These are phyloP conservation scores for Cercospora sesami DNA, from an alignment of 2,329 filamentous ascomycete genomes.

Conservation along the genomic window DNA sequence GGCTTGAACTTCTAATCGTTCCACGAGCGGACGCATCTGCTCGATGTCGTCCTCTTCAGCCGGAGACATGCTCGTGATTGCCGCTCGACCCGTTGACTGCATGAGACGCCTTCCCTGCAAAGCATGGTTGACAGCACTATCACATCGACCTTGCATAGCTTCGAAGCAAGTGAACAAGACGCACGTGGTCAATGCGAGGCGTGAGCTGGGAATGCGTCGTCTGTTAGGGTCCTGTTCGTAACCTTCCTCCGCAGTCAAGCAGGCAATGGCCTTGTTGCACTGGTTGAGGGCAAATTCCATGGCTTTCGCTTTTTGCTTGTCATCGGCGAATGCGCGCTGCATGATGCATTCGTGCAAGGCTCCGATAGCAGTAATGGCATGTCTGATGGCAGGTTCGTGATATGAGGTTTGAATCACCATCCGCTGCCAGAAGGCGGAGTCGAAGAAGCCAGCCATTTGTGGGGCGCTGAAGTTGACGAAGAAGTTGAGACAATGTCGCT, in stretches of 20 bases:
- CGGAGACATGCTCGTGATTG: slow-evolving; percentile 28
- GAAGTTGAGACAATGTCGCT: slow-evolving; percentile 38
- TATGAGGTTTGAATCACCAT: slow-evolving; percentile 39
- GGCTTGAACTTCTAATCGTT: slow-evolving; percentile 38
- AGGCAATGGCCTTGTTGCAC: slow-evolving; percentile 38
- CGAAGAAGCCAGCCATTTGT: slow-evolving; percentile 40
- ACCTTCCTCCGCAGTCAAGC: slow-evolving; percentile 32
- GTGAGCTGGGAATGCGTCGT: slow-evolving; percentile 28
- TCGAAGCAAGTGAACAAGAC: slow-evolving; percentile 40
- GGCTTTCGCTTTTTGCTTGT: slow-evolving; percentile 36
- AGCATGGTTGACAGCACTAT: slow-evolving; percentile 39
- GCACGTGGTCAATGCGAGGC: slow-evolving; percentile 36
- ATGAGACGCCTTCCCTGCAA: slow-evolving; percentile 35
- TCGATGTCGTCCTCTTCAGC: slow-evolving; percentile 36
- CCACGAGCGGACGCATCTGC: slow-evolving; percentile 37
- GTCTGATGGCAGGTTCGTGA: slow-evolving; percentile 37
- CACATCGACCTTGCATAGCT: slow-evolving; percentile 39
- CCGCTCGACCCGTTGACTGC: slow-evolving; percentile 29
- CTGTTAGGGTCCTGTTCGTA: slow-evolving; percentile 21
- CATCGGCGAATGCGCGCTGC: slow-evolving; percentile 35
- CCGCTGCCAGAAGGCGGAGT: slow-evolving; percentile 37
- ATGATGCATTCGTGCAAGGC: slow-evolving; percentile 39
- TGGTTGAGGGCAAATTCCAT: slow-evolving; percentile 38
- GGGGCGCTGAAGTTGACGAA: slow-evolving; percentile 44
- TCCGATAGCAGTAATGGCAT: slow-evolving; percentile 39